A percentile compares a stretch with the other conserved stretches of the same genome.
phyloP scores from a whole-genome alignment of 441 rosid genomes.

The Mallotus japonicus region DNA sequence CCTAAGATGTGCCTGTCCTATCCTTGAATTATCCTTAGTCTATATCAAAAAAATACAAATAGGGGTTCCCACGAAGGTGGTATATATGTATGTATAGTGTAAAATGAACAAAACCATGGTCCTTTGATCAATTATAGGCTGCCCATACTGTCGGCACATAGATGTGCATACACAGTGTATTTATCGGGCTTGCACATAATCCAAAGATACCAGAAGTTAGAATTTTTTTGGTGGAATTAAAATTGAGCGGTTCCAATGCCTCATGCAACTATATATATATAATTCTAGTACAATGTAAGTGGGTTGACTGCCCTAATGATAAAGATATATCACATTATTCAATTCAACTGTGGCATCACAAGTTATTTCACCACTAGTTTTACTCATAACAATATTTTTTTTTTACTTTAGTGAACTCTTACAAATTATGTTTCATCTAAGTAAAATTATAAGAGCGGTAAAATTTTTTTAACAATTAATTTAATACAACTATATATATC shows the following conservation, averaged over 20 bases:
- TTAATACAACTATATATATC: too few species aligned
- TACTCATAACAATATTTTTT: too few species aligned
- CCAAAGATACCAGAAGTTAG: not conserved
- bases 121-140: constrained; percentile 4
- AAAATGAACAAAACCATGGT: not conserved
- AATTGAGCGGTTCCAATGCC: not conserved
- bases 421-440: too few species aligned
- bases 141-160: constrained; percentile 20
- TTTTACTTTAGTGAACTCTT: too few species aligned
- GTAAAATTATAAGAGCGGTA: too few species aligned
- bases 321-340: too few species aligned
- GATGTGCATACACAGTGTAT: not conserved
- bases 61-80: not conserved
- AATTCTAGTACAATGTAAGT: too few species aligned
- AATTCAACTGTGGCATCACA: too few species aligned
- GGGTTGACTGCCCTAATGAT: too few species aligned
- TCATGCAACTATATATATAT: too few species aligned
- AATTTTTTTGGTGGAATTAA: not conserved
- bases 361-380: too few species aligned
- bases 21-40: constrained; percentile 7
- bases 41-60: not conserved
- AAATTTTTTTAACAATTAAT: too few species aligned
- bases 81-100: not conserved
- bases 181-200: constrained; percentile 1
- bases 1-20: not conserved